A percentile compares a stretch with the other conserved stretches of the same genome.
Evolutionary conservation across 2,329 filamentous ascomycete species (phyloP).

Genomic region (Monilinia aucupariae): DNA sequence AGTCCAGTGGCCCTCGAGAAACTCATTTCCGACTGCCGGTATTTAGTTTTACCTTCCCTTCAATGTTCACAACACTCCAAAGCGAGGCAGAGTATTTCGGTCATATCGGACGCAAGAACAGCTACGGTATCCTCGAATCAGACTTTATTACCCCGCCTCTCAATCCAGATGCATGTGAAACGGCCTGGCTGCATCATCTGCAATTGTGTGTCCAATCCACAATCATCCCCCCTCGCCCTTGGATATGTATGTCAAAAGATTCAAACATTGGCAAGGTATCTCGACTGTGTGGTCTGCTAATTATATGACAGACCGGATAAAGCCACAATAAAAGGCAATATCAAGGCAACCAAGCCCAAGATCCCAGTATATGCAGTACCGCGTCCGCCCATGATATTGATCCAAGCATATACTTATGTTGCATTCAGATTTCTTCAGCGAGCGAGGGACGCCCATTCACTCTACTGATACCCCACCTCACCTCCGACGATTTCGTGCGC

Average conservation of each 20-base stretch:
- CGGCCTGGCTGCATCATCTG: conserved; percentile 19
- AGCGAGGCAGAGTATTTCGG: not conserved
- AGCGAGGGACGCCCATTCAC: not conserved
- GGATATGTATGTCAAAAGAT: not conserved
- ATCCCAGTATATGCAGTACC: conserved; percentile 16
- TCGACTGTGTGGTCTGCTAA: not conserved
- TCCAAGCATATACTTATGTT: conserved; percentile 7
- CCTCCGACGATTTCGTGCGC: conserved; percentile 2
- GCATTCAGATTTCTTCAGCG: conserved; percentile 15
- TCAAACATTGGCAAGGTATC: not conserved
- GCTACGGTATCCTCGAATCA: not conserved
- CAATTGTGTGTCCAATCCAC: conserved; percentile 12
- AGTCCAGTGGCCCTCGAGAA: not conserved
- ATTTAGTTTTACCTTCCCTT: not conserved
- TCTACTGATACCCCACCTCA: conserved; percentile 1
- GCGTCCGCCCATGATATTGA: conserved; percentile 1
- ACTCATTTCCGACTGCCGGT: not conserved
- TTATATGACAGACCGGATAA: not conserved
- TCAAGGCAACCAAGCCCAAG: not conserved
- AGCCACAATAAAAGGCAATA: not conserved
- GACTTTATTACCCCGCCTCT: conserved; percentile 14
- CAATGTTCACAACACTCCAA: not conserved
- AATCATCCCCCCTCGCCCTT: conserved; percentile 7
- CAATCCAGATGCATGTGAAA: conserved; percentile 14
- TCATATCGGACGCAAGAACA: not conserved